Base-by-base conservation (phyloP, 371 early-diverging fungal species). In the Catenaria anguillulae region DNA sequence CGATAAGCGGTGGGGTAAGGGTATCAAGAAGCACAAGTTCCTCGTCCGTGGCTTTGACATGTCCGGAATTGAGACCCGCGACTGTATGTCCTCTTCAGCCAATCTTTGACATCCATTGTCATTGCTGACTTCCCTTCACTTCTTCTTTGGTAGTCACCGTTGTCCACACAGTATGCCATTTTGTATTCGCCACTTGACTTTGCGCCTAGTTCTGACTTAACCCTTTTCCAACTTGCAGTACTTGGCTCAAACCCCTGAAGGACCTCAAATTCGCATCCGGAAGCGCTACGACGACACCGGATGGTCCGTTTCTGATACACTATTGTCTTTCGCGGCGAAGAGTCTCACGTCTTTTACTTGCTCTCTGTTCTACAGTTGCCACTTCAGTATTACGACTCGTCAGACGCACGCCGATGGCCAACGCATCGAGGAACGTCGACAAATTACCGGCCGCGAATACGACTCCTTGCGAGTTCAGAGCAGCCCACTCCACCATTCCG, bases 11-110 rank as follows among this genome's bases (percentile, higher is more conserved):
- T 69, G 63, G 56, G 66, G 66, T 34, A 61, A 63, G 40, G 60
- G 50, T 55, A 67, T 74, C 26, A 63, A 48, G 17, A 71, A 71
- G 63, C 64, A 67, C 56, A 74, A 74, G 56, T 74, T 69, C 62
- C 37, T 73, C 50, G 67, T 73, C 35, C 55, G 63, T 29, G 62
- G 64, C 63, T 67, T 64, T 37, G 34, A 17, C 33, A 35, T 40
- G 40, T n/a, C n/a, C 67, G 37, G 73, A 74, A 37, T 21, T n/a
- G n/a, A n/a, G 42, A 29, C 23, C 55, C 19, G 33, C 34, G 12
- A 15, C 71, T 73, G 55, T 68, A 69, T n/a, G 71, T 74, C 4
- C 61, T 54, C 2, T 69, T 55, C 60, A 63, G 71, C 15, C 68
- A 70, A 40, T 74, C 74, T 42, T 19, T 40, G 40, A 17, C n/a